Evolutionary conservation across 2,329 filamentous ascomycete species (phyloP).

Genomic region (Ustilaginoidea virens): DNA sequence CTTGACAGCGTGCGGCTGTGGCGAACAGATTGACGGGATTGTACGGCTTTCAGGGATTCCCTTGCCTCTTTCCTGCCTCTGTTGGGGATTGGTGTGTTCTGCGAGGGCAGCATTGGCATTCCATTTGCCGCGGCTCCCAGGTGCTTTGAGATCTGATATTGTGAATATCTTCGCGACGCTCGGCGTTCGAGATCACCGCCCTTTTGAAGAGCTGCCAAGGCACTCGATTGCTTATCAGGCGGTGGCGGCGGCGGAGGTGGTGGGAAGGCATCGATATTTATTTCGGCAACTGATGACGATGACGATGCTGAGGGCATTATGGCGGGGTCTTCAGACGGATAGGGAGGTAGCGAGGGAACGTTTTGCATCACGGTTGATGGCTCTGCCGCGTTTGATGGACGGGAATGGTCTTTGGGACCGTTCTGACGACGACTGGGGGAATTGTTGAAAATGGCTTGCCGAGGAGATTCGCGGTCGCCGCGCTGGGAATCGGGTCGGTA

Average conservation of each 20-base stretch:
- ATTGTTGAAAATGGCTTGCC: slow-evolving; percentile 15
- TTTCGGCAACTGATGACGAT: slow-evolving; percentile 22
- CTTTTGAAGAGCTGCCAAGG: slow-evolving; percentile 76
- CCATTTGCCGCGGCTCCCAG: slow-evolving; percentile 67
- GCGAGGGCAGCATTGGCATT: slow-evolving; percentile 72
- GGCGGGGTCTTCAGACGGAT: slow-evolving; percentile 45
- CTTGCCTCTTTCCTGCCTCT: slow-evolving; percentile 62
- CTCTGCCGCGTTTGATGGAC: slow-evolving; percentile 34
- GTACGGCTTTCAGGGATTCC: slow-evolving; percentile 64
- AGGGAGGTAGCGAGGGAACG: slow-evolving; percentile 59
- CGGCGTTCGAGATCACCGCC: slow-evolving; percentile 84
- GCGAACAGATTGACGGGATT: slow-evolving; percentile 34
- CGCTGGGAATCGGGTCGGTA: slow-evolving; percentile 26
- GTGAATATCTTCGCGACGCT: slow-evolving; percentile 84
- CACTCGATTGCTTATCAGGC: slow-evolving; percentile 67
- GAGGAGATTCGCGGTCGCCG: slow-evolving; percentile 12
- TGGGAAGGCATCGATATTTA: slow-evolving; percentile 50
- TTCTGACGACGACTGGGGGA: slow-evolving; percentile 34
- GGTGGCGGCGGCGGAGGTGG: slow-evolving; percentile 58
- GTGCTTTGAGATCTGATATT: slow-evolving; percentile 93
- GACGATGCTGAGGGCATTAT: slow-evolving; percentile 31
- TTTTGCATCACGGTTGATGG: slow-evolving; percentile 60
- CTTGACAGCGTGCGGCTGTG: slow-evolving; percentile 33
- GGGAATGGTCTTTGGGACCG: slow-evolving; percentile 34
- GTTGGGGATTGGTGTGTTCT: slow-evolving; percentile 73